Percentiles rank a stretch among this genome's conserved stretches.
Evolutionary conservation across 208 protist genomes (phyloP).

Genomic region (Trypanosoma conorhini): DNA sequence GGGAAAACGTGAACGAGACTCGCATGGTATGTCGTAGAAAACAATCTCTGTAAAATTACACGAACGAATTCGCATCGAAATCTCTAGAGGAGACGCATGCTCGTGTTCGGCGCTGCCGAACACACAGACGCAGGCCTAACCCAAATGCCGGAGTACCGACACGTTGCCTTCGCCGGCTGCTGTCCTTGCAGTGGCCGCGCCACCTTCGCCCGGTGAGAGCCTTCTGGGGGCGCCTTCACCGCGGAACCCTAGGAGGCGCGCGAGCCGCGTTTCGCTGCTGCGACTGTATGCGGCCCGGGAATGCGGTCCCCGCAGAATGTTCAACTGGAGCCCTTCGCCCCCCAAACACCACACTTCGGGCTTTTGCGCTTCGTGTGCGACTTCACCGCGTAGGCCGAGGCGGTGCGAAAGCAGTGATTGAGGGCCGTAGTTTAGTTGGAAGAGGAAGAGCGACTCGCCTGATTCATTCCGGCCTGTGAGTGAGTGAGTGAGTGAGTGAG

Average conservation of each 20-base stretch:
- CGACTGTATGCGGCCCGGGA: constrained; percentile 1
- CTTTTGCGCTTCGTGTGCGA: constrained; percentile 25
- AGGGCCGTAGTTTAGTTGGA: constrained; percentile 24
- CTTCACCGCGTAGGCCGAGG: constrained; percentile 18
- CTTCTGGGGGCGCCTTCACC: too few relatives aligned
- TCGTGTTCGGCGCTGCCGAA: constrained; percentile 3
- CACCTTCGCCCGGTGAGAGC: background rate
- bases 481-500: background rate
- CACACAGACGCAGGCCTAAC: constrained; percentile 18
- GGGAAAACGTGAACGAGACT: too few relatives aligned
- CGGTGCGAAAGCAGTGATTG: constrained; percentile 22
- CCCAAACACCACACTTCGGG: constrained; percentile 28
- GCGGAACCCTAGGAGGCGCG: background rate
- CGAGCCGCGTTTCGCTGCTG: background rate
- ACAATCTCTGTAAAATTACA: too few relatives aligned
- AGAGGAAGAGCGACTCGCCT: background rate
- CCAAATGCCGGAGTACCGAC: constrained; percentile 26
- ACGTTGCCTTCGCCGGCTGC: constrained; percentile 20
- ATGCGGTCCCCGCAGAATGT: constrained; percentile 22
- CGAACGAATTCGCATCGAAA: too few relatives aligned
- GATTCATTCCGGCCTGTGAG: background rate
- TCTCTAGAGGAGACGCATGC: too few relatives aligned
- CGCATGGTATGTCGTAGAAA: too few relatives aligned
- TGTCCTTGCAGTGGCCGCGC: background rate
- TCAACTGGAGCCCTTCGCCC: constrained; percentile 14